Base-by-base conservation (phyloP, 129 eudicot genomes). In the Lactuca sativa region DNA sequence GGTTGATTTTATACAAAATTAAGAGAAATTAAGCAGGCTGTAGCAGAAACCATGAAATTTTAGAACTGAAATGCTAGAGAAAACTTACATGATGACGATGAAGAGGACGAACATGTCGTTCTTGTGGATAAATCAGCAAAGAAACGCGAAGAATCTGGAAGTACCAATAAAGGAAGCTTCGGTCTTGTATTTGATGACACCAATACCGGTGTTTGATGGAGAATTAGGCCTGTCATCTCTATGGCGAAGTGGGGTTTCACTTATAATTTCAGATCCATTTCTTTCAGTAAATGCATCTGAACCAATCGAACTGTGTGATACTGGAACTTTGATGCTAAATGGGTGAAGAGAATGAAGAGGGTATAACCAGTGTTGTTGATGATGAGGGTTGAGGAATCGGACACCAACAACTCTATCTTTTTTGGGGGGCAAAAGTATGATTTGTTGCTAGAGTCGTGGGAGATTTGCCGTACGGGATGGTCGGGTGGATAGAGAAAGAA, bases 1-100 rank as follows among this genome's bases (percentile, higher is more conserved):
- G 5, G 65, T 6, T 43, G 8, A 60, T 38, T 14, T 32, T 57
- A 16, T n/a, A 34, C 48, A 49, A 66, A 52, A 66, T 15, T 51
- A 53, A 62, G 25, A 40, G 30, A 62, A 64, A 70, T 30, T 57
- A 56, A 7, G 62, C 5, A 12, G 52, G 52, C 0, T 37, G 4
- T 34, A 38, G 33, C 36, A 40, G 21, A 18, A 38, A 13, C 5
- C 41, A 56, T 40, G 56, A 44, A 47, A 2, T 1, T 40, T 48
- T 13, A 44, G 37, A 72, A 62, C 4, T 9, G 56, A 52, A 74
- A 62, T 32, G 17, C 4, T 52, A 17, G 31, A 41, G 44, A 81
- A 34, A 36, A 59, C 85, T 86, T 76, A 86, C 93, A 73, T 44
- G 76, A 74, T 67, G 77, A 78, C 11, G 86, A 61, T 54, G 85